phyloP scores from a whole-genome alignment of 495 filamentous ascomycete species.

The Lasiosphaeria ovina region DNA sequence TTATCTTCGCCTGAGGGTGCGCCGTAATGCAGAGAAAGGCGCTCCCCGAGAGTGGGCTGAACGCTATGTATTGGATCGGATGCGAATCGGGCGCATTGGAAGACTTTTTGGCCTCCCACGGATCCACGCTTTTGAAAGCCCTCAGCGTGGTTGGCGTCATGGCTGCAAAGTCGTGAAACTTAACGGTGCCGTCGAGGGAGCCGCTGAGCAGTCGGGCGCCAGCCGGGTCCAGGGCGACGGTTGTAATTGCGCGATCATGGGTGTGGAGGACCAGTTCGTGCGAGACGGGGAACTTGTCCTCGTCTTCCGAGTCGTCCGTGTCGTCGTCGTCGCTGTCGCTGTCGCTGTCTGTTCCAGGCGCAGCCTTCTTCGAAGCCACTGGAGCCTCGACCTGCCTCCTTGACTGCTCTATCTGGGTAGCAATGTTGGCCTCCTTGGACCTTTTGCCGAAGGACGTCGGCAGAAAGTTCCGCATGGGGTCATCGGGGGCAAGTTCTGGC shows the following conservation, averaged over 20 bases:
- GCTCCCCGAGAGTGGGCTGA: slow-evolving; percentile 79
- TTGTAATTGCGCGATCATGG: slow-evolving; percentile 85
- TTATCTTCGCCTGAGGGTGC: slow-evolving; percentile 81
- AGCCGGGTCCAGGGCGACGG: slow-evolving; percentile 76
- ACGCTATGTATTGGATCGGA: slow-evolving; percentile 77
- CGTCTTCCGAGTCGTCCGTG: slow-evolving; percentile 61
- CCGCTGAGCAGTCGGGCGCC: slow-evolving; percentile 83
- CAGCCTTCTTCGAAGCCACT: slow-evolving; percentile 29
- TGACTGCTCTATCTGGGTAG: slow-evolving; percentile 74
- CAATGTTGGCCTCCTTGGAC: slow-evolving; percentile 66
- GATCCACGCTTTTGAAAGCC: slow-evolving; percentile 90
- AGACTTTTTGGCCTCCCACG: slow-evolving; percentile 70
- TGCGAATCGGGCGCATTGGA: slow-evolving; percentile 73
- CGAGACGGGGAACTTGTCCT: slow-evolving; percentile 89
- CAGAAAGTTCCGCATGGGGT: slow-evolving; percentile 77
- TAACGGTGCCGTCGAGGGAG: slow-evolving; percentile 85
- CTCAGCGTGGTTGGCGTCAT: slow-evolving; percentile 93
- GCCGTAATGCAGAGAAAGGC: slow-evolving; percentile 84
- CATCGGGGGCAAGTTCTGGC: slow-evolving; percentile 54
- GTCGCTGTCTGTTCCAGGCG: slow-evolving; percentile 41
- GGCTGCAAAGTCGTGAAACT: slow-evolving; percentile 90
- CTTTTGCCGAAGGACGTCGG: slow-evolving; percentile 87
- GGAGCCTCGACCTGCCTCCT: slow-evolving; percentile 54
- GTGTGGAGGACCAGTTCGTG: slow-evolving; percentile 91
- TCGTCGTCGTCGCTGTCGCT: slow-evolving; percentile 54